Evolutionary conservation across 1,139 yeast species (phyloP), one percentile per base, ranked within the genome.

Genomic region (Suhomyces guaymorum): DNA sequence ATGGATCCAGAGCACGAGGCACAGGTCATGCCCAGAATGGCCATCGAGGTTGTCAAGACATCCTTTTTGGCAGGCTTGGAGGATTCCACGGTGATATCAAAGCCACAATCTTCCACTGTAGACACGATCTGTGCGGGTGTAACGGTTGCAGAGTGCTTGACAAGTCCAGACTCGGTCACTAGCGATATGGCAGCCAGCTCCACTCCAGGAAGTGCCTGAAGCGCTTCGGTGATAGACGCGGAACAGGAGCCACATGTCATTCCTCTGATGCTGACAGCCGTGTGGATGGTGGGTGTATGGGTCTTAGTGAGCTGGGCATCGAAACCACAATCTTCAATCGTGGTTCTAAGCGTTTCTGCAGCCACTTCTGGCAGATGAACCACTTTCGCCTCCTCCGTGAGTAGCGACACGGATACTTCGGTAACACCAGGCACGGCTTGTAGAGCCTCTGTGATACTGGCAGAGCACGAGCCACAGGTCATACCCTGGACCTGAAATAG

Each of bases 201-300:
- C 3, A 80, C 79, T 2, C 86, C 88, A 0, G 57, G 56, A 4
- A 74, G 28, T 1, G 53, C 47, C 36, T 68, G 66, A 18, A 87
- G 59, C 2, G 80, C 77, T 14, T 59, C 58, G 1, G 82, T 77
- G 23, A 89, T 77, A 1, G 90, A 65, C 2, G 79, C 70, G 3
- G 81, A 75, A 55, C 96, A 89, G 1, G 94, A 75, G 3, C 92
- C 85, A 53, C 96, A 89, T 5, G 96, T 87, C 96, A 89, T 89
- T 4, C 96, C 96, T 20, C 48, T 55, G 1, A 83, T 36, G 25
- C 24, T 25, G 17, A 42, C 17, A 8, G 24, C 16, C n/a, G 48
- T 43, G 10, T 23, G 12, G 15, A 33, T 13, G 13, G 13, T 23
- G 32, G 27, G 50, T 2, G 30, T 4, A 32, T 12, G 37, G 15